Base-by-base conservation (phyloP, 352 stramenopile genomes). In the Phytophthora sansomeana region DNA sequence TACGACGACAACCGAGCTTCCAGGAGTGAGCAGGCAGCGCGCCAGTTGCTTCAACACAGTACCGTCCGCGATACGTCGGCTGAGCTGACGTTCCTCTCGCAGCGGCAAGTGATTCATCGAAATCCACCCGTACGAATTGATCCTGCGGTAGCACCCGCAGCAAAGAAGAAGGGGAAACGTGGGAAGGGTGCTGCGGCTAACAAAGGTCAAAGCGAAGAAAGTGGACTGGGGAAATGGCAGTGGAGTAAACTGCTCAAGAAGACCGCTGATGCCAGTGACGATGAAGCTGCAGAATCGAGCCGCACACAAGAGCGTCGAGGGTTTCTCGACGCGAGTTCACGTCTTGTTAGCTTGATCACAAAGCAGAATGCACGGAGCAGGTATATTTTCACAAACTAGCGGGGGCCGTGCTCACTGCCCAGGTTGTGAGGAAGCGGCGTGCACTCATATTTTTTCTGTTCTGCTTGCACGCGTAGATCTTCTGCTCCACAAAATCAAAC, bases 61-160 rank as follows among this genome's bases (percentile, higher is more conserved):
- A 78, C 78, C 16, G 58, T 91, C 6, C 70, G 83, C 14, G 70
- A 87, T 35, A 86, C 83, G 6, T 89, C 86, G 14, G 87, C 83
- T 0, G 86, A 95, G 54, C 51, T 95, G 30, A 86, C 77, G 11
- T 90, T 87, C 47, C 83, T 95, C 41, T 93, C 86, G 1, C 86
- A 95, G 55, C 77, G 84, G 7, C 86, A 93, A 61, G 86, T 95
- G 4, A 81, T 95, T 17, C 81, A 92, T 54, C 81, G 85, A 4
- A 80, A 93, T 49, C 82, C 83, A 24, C 84, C 84, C 4, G 83
- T 86, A 14, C 66, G 71, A 62, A 24, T 62, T 8, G 75, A 81
- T 9, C 51, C 56, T 32, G 63, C 58, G 5, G 55, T 57, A 24
- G 44, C 36, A 11, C 69, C 56, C 13, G 51, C 52, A 33, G 38